These are phyloP conservation scores for Gossypium raimondii DNA, from an alignment of 345 rosid genomes.

Conservation along the genomic window DNA sequence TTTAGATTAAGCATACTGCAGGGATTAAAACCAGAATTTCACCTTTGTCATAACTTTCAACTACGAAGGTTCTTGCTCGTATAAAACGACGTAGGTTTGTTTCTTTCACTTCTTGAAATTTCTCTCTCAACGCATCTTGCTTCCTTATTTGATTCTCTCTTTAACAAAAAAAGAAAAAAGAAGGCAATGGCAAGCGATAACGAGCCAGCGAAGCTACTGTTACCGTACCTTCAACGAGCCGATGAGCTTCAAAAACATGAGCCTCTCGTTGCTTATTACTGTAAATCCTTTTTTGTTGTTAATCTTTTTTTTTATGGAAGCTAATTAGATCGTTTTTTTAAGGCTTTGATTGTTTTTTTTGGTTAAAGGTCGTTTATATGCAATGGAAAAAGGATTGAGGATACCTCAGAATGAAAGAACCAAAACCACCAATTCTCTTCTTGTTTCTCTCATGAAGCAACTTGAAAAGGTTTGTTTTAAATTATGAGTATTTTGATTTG, in stretches of 20 bases:
- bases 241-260: slow-evolving; percentile 97
- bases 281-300: slow-evolving; percentile 25
- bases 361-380: slow-evolving; percentile 72
- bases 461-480: slow-evolving; percentile 67
- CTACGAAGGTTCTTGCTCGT: not conserved
- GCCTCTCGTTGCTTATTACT: slow-evolving; percentile 89
- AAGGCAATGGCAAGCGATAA: slow-evolving; percentile 54
- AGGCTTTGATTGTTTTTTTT: not conserved
- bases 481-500: not conserved
- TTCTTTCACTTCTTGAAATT: not conserved
- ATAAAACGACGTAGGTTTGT: not conserved
- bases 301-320: not conserved
- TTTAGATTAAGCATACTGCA: no score
- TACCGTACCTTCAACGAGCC: slow-evolving; percentile 94
- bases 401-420: slow-evolving; percentile 81
- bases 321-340: slow-evolving; percentile 3
- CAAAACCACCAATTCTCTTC: slow-evolving; percentile 84
- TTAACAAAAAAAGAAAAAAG: not conserved
- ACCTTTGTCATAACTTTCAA: not conserved
- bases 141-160: not conserved
- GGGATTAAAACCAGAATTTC: no score
- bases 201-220: slow-evolving; percentile 81
- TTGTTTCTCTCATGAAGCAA: slow-evolving; percentile 89
- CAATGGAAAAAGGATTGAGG: slow-evolving; percentile 91
- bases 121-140: not conserved